Evolutionary conservation across 2,329 filamentous ascomycete genomes (phyloP), one percentile per base, ranked within the genome.

Genomic region (Xylaria sp.): DNA sequence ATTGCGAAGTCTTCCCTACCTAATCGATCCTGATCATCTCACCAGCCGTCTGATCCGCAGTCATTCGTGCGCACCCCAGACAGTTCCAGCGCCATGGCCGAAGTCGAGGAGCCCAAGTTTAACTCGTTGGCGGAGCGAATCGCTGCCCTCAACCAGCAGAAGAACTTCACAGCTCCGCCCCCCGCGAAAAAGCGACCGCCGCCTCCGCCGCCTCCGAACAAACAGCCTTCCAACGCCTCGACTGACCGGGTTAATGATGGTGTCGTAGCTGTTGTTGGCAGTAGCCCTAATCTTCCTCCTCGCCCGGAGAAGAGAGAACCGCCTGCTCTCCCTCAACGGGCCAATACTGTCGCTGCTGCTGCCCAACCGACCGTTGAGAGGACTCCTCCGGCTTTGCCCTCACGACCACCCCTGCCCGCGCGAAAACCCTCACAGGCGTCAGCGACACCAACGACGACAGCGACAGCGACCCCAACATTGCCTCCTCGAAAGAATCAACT

Each of bases 51-150:
- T 23, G 11, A 16, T 7, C 4, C 2, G 5, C 13, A 2, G 18
- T 23, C 47, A 23, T 23, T 19, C 47, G 47, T 49, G 18, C 11
- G 47, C 16, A 11, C 16, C 7, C 11, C 47, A 23, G 47, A 9
- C 47, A 49, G 7, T 23, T 51, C 7, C 47, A 46, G 11, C 50
- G 61, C 54, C 60, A 87, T 87, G 85, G 78, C 83, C 6, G 84
- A 87, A 55, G 76, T 79, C 50, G 82, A 86, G 66, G 84, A 87
- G 68, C 83, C 83, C 46, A 81, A 81, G 62, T 86, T 84, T 71
- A 84, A 76, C 60, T 81, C 80, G 6, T 77, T 88, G 30, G 79
- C 82, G 3, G 83, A 86, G 71, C 79, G 85, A 55, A 87, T 87
- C 63, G 84, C 84, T 8, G 85, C 85, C 35, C 77, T 88, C 63